phyloP scores from a whole-genome alignment of 805 yeast species.

The Candida parachauliodes region DNA sequence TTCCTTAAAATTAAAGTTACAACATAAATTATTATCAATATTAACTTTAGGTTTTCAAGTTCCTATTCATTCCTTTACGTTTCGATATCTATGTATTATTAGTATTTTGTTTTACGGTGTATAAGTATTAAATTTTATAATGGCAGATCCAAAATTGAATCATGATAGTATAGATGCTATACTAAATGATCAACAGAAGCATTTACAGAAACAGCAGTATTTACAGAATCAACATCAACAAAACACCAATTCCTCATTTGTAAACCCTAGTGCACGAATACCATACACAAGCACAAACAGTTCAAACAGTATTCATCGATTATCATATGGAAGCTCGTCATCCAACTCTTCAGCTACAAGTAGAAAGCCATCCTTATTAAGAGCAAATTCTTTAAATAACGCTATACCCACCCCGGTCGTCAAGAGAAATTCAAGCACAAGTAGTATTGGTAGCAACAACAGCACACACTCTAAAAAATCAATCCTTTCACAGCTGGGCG shows the following conservation, averaged over 20 bases:
- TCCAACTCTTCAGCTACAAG: constrained; percentile 3
- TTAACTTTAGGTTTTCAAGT: too few relatives aligned
- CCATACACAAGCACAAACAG: constrained; percentile 3
- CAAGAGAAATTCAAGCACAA: constrained; percentile 4
- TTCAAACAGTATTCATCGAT: constrained; percentile 4
- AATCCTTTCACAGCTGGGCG: neutral
- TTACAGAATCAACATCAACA: constrained; percentile 3
- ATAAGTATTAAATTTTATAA: neutral
- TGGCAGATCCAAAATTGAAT: constrained; percentile 1
- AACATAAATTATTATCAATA: too few relatives aligned
- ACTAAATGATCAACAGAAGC: constrained; percentile 3
- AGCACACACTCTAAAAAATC: neutral
- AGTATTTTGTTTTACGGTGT: too few relatives aligned
- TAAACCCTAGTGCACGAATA: neutral
- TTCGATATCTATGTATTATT: too few relatives aligned
- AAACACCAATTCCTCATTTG: constrained; percentile 1
- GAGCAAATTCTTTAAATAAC: constrained; percentile 1
- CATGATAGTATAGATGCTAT: constrained; percentile 5
- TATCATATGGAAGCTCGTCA: constrained; percentile 1
- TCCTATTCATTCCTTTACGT: too few relatives aligned
- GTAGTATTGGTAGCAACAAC: constrained; percentile 2
- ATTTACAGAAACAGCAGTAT: constrained; percentile 1
- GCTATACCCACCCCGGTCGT: neutral
- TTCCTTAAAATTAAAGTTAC: too few relatives aligned
- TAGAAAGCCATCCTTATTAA: constrained; percentile 6